Conservation (phyloP, 2,329 filamentous ascomycete genomes). For the Myrmaecium sp. region DNA sequence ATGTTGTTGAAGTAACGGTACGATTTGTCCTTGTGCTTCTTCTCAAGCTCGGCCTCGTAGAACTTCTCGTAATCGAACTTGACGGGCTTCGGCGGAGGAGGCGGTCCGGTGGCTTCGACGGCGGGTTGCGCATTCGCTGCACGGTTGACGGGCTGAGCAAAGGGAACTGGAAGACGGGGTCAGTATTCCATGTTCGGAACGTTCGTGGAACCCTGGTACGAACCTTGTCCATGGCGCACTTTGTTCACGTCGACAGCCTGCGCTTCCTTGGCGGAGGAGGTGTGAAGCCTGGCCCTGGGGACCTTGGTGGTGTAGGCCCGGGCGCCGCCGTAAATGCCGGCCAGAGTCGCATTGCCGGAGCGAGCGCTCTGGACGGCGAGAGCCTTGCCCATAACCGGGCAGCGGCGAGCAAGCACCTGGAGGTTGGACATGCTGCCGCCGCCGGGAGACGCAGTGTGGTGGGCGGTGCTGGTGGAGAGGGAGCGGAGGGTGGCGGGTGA, state of each 20-base stretch:
- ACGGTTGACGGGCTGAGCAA: slow-evolving; percentile 12
- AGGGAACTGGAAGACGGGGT: slow-evolving; percentile 13
- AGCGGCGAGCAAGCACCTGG: slow-evolving; percentile 83
- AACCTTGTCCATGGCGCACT: slow-evolving; percentile 35
- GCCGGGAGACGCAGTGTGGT: slow-evolving; percentile 51
- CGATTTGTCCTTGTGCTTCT: slow-evolving; percentile 99
- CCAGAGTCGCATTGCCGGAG: slow-evolving; percentile 27
- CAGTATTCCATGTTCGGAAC: slow-evolving; percentile 4
- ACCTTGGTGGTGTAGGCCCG: slow-evolving; percentile 32
- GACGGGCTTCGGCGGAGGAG: slow-evolving; percentile 28
- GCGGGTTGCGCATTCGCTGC: slow-evolving; percentile 7
- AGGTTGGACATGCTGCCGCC: slow-evolving; percentile 94
- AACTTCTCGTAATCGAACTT: slow-evolving; percentile 87
- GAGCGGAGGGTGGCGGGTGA: slow-evolving; percentile 82
- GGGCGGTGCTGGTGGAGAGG: slow-evolving; percentile 58
- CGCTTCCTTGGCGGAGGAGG: slow-evolving; percentile 59
- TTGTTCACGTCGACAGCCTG: slow-evolving; percentile 49
- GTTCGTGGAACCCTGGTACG: slow-evolving; percentile 1
- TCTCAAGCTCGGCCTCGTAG: slow-evolving; percentile 76
- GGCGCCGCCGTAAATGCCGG: slow-evolving; percentile 31
- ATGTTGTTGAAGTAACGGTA: slow-evolving; percentile 99
- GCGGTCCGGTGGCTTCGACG: slow-evolving; percentile 17
- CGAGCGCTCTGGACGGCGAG: slow-evolving; percentile 62
- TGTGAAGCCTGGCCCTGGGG: slow-evolving; percentile 64
- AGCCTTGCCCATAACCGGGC: slow-evolving; percentile 97